Conservation (phyloP, 495 filamentous ascomycete species). For the Aspergillus egyptiacus region DNA sequence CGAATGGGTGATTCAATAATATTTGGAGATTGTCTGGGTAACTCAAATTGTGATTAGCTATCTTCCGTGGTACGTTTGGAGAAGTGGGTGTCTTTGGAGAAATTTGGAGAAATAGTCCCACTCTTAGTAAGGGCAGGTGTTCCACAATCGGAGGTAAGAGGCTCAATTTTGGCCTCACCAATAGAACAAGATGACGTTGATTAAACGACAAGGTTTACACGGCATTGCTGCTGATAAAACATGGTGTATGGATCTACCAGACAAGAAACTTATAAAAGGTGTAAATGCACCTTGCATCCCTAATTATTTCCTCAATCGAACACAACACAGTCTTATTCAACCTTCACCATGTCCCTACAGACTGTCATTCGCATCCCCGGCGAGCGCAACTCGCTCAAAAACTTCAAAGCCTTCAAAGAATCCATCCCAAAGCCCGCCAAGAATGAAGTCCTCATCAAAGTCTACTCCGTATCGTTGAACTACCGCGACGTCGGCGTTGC, state of each 20-base stretch:
- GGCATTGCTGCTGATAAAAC: background rate
- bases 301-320: background rate
- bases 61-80: background rate
- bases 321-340: background rate
- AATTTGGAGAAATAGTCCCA: background rate
- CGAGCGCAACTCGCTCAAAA: conserved; percentile 4
- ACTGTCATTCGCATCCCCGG: conserved; percentile 13
- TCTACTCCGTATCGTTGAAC: conserved; percentile 36
- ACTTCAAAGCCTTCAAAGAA: conserved; percentile 10
- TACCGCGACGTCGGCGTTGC: conserved; percentile 67
- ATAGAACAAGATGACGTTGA: background rate
- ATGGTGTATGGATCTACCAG: background rate
- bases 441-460: conserved; percentile 56
- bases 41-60: background rate
- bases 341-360: conserved; percentile 11
- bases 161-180: background rate
- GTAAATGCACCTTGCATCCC: background rate
- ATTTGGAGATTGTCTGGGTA: too few relatives aligned
- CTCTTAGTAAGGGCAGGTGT: too few relatives aligned
- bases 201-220: background rate
- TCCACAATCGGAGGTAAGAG: background rate
- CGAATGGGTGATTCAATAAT: too few relatives aligned
- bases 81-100: background rate
- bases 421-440: conserved; percentile 49
- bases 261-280: background rate